A percentile compares a stretch with the other conserved stretches of the same genome.
Evolutionary conservation across 768 basidiomycete species (phyloP).

Genomic region (Amanita pseudoporphyria): DNA sequence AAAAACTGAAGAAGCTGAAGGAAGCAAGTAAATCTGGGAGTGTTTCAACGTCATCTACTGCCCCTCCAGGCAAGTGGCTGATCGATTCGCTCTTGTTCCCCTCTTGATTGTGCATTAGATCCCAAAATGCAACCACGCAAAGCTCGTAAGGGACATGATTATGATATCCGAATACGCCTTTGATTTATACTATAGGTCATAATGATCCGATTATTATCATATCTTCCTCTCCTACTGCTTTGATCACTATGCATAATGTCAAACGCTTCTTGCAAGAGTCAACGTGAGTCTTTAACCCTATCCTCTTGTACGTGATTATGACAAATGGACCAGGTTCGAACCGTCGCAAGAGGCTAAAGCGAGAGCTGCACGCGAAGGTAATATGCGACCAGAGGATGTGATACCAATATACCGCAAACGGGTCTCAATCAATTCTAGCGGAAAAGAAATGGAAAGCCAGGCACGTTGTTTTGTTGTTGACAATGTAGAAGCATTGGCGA

Average conservation of each 20-base stretch:
- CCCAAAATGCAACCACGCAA: conserved; percentile 58
- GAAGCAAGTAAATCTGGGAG: conserved; percentile 50
- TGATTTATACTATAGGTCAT: conserved; percentile 36
- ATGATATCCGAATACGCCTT: neutral
- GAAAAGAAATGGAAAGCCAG: conserved; percentile 48
- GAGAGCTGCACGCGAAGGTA: conserved; percentile 60
- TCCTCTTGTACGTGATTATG: neutral
- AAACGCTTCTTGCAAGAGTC: conserved; percentile 90
- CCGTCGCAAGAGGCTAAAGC: conserved; percentile 66
- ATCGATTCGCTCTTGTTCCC: neutral
- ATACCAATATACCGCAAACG: conserved; percentile 82
- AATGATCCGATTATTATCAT: conserved; percentile 95
- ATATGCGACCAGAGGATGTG: conserved; percentile 69
- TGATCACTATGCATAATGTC: conserved; percentile 98
- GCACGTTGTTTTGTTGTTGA: conserved; percentile 83
- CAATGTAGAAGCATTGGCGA: conserved; percentile 82
- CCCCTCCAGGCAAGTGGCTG: conserved; percentile 26
- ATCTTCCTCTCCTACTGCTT: conserved; percentile 87
- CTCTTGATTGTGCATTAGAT: conserved; percentile 22
- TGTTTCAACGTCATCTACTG: conserved; percentile 20
- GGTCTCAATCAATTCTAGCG: conserved; percentile 57
- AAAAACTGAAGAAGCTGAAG: conserved; percentile 72
- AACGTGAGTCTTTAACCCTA: conserved; percentile 33
- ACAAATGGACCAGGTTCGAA: conserved; percentile 45
- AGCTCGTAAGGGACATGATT: conserved; percentile 41